phyloP scores from a whole-genome alignment of 306 rosid species.

The Vigna mungo region DNA sequence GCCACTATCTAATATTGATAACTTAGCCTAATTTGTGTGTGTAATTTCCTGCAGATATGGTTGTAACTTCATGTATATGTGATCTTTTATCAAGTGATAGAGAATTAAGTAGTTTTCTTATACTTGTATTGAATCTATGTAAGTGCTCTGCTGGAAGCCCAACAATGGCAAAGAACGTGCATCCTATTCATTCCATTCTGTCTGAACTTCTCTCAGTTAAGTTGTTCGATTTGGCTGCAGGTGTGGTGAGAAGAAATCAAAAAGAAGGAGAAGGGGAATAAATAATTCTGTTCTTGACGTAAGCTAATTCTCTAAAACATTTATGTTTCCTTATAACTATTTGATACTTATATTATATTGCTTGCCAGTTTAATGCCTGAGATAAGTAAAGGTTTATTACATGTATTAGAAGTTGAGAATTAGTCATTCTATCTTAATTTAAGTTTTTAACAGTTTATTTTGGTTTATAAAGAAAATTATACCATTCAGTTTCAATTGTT shows the following conservation, averaged over 20 bases:
- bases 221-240: constrained; percentile 38
- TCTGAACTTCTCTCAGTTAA: constrained; percentile 17
- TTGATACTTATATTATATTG: constrained; percentile 12
- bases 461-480: constrained; percentile 28
- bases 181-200: constrained; percentile 4
- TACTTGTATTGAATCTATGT: background rate
- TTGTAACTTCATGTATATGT: constrained; percentile 10
- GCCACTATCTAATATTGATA: background rate
- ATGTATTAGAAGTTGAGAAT: constrained; percentile 20
- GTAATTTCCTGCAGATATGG: background rate
- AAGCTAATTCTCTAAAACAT: constrained; percentile 36
- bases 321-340: constrained; percentile 32
- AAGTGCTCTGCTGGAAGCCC: background rate
- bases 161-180: constrained; percentile 7
- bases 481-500: constrained; percentile 20
- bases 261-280: constrained; percentile 42
- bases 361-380: background rate
- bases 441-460: constrained; percentile 14
- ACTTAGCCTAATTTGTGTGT: constrained; percentile 6
- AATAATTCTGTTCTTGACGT: constrained; percentile 45
- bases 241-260: constrained; percentile 34
- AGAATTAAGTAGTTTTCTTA: constrained; percentile 23
- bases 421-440: constrained; percentile 5
- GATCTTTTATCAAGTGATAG: constrained; percentile 9
- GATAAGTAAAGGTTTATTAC: constrained; percentile 1